Evolutionary conservation across 495 filamentous ascomycete species (phyloP).

Genomic region (Elasticomyces elasticus): DNA sequence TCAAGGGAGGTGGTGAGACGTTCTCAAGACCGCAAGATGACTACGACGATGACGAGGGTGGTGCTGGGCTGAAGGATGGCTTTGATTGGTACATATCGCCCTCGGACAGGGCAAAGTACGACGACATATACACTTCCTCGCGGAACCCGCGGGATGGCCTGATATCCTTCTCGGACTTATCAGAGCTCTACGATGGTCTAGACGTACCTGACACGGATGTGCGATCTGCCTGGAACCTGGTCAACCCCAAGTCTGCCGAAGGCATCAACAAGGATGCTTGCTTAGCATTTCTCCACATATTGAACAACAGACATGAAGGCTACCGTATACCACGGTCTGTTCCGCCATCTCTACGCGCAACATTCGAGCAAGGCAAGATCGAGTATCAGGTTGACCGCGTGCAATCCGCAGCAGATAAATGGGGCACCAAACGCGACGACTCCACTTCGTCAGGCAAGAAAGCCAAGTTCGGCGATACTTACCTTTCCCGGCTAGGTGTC

Average conservation of each 20-base stretch:
- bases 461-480: constrained; percentile 93
- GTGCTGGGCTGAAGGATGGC: constrained; percentile 76
- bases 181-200: constrained; percentile 77
- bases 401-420: constrained; percentile 43
- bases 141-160: constrained; percentile 67
- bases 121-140: constrained; percentile 88
- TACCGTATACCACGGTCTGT: constrained; percentile 90
- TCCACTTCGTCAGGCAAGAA: constrained; percentile 75
- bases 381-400: constrained; percentile 83
- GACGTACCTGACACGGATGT: constrained; percentile 95
- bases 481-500: constrained; percentile 78
- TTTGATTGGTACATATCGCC: constrained; percentile 99
- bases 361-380: constrained; percentile 88
- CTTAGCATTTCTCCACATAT: constrained; percentile 89
- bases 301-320: constrained; percentile 89
- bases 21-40: constrained; percentile 63
- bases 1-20: constrained; percentile 60
- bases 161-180: constrained; percentile 68
- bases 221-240: constrained; percentile 88
- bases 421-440: constrained; percentile 59
- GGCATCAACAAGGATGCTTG: constrained; percentile 89
- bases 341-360: constrained; percentile 76
- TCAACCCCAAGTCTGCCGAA: constrained; percentile 70
- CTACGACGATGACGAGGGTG: constrained; percentile 56
- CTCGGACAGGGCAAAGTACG: constrained; percentile 79